Conservation (phyloP, 2,329 filamentous ascomycete species). For the Emmonsiellopsis sp. region DNA sequence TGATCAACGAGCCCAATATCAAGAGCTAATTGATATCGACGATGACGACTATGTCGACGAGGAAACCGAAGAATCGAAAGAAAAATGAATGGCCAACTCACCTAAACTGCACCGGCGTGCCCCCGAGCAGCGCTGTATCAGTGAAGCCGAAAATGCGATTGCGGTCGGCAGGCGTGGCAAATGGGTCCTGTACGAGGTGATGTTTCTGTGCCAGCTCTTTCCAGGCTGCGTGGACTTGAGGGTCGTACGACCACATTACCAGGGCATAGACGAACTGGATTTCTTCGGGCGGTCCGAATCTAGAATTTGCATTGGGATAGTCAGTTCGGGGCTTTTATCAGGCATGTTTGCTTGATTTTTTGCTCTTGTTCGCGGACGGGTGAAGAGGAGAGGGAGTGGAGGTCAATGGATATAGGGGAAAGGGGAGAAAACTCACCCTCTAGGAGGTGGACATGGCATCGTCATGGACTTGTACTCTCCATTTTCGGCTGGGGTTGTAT, state of each 20-base stretch:
- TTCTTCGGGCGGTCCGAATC: slow-evolving; percentile 37
- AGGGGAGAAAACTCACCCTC: slow-evolving; percentile 10
- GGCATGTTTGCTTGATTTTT: background rate
- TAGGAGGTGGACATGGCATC: slow-evolving; percentile 10
- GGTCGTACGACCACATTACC: slow-evolving; percentile 37
- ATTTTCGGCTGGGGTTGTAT: slow-evolving; percentile 10
- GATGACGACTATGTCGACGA: background rate
- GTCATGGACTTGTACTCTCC: slow-evolving; percentile 5
- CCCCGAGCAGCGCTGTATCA: slow-evolving; percentile 30
- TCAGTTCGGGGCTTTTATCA: background rate
- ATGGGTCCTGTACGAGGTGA: slow-evolving; percentile 30
- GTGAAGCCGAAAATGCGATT: slow-evolving; percentile 40
- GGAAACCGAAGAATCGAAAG: background rate
- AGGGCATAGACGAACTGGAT: slow-evolving; percentile 35
- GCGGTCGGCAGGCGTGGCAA: slow-evolving; percentile 28
- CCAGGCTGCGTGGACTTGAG: slow-evolving; percentile 39
- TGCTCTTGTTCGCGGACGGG: background rate
- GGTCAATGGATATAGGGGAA: background rate
- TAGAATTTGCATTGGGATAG: background rate
- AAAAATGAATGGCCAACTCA: slow-evolving; percentile 9
- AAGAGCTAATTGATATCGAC: slow-evolving; percentile 4
- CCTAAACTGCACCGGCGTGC: slow-evolving; percentile 22
- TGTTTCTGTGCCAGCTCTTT: slow-evolving; percentile 35
- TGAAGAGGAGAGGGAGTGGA: background rate
- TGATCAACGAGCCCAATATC: background rate